Evolutionary conservation across 805 yeast genomes (phyloP), one percentile per base, ranked within the genome.

Genomic region (Tetrapisispora pingtungensis): DNA sequence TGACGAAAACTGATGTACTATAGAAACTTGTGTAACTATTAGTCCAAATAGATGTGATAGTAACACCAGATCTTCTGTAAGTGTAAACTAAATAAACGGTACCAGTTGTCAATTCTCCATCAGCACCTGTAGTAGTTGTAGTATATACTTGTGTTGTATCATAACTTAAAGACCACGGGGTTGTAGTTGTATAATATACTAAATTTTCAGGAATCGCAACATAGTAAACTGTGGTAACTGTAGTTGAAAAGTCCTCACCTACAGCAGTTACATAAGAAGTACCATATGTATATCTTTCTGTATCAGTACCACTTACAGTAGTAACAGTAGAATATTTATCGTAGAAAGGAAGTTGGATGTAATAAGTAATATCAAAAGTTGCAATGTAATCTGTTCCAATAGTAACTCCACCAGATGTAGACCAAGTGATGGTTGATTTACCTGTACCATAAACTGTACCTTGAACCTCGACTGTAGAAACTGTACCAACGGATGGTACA

Each of bases 41-140:
- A n/a, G 43, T 36, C 45, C 46, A 46, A 27, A 37, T 32, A 17
- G 32, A 18, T 6, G 37, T 43, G 20, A 38, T 18, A 32, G 49
- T 46, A 8, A 30, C 10, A 20, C 41, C 41, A 6, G 28, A 6
- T 20, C 35, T 39, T 32, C 41, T 39, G 19, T 19, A 30, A 8
- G 39, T 41, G 1, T 33, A 26, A 7, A 41, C 43, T 4, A n/a
- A 26, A 13, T 33, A 41, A 7, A 41, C 22, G 14, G 39, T 41
- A n/a, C 28, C 34, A 1, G 28, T 24, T 4, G 43, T 41, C 2
- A 7, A 7, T 12, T 22, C 14, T 10, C 43, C 43, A 34, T 41
- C 43, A 26, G 38, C 12, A 26, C 43, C 43, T 8, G 39, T 33
- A 4, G 36, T 34, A 5, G 39, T 34, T 8, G 43, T 41, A 3